These are phyloP conservation scores for Acanthamoeba quina DNA, from an alignment of 208 protist genomes.

Conservation along the genomic window DNA sequence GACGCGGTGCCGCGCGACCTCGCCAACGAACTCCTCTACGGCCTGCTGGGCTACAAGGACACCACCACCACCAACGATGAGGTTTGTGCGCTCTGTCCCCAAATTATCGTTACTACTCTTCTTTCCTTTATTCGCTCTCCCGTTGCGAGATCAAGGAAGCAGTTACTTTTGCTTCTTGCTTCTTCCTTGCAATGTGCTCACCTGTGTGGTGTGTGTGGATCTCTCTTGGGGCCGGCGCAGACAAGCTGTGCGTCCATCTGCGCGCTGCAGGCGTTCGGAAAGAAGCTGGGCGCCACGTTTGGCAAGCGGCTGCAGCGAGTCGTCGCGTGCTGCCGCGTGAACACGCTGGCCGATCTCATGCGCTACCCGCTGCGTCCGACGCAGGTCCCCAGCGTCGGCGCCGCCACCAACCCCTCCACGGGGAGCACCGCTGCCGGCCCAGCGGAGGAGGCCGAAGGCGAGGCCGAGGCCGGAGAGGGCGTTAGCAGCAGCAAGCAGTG, in stretches of 20 bases:
- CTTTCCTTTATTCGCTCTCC: too few species aligned
- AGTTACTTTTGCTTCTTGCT: too few species aligned
- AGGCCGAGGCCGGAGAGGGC: background rate
- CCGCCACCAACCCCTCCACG: slow-evolving; percentile 24
- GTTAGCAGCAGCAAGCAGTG: background rate
- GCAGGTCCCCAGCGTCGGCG: background rate
- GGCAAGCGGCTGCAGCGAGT: slow-evolving; percentile 33
- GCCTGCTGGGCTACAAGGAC: slow-evolving; percentile 15
- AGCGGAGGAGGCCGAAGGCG: background rate
- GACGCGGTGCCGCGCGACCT: slow-evolving; percentile 6
- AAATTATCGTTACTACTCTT: too few species aligned
- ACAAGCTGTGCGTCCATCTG: background rate
- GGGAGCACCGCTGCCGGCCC: slow-evolving; percentile 19
- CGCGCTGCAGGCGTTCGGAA: background rate
- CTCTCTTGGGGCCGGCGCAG: background rate
- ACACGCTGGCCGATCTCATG: slow-evolving; percentile 8
- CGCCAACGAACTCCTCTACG: slow-evolving; percentile 25
- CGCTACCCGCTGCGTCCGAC: slow-evolving; percentile 27
- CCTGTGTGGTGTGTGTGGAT: background rate
- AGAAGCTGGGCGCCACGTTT: slow-evolving; percentile 3
- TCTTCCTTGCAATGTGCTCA: too few species aligned
- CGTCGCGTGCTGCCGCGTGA: background rate
- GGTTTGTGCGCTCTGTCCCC: background rate
- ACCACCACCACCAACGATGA: background rate
- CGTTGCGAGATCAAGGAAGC: too few species aligned